Base-by-base conservation (phyloP, 192 early-diverging fungal species). In the Coemansia sp. region DNA sequence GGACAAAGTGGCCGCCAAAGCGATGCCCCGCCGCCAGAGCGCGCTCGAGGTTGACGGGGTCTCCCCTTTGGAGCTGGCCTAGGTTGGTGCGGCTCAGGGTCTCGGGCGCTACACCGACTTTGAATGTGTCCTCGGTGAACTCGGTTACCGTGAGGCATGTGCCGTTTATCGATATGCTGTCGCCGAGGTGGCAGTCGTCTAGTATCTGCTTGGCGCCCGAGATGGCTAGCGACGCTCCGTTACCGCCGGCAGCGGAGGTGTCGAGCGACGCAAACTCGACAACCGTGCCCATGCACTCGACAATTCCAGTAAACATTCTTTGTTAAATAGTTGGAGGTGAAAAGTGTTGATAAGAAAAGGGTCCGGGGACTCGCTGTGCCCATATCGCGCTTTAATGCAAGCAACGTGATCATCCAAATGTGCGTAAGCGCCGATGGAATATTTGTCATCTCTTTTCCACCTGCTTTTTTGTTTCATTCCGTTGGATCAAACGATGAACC, bases 1-100 rank as follows among this genome's bases (percentile, higher is more conserved):
- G 93, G 33, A 99, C 97, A 83, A 96, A 89, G 77, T 99, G 97
- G 3, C 97, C 97, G 60, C 97, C 97, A 69, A 96, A 93, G 33
- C 95, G 90, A 43, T 92, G 91, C 18, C 83, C 85, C 12, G 90
- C 89, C 2, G 87, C 87, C 86, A 98, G 88, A 12, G 97, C 95
- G 12, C 97, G 88, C 77, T 99, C 97, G 42, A 99, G 76, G 82
- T 99, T 99, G 43, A 98, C 93, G 13, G 84, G 85, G 50, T 84
- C 84, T 23, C 94, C 95, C 6, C 86, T 83, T 73, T 91, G 68
- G 55, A 85, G 62, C 72, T 68, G 77, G 86, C 95, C 95, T 0
- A 97, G 83, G 83, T 95, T 98, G 2, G 97, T 95, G 70, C 92
- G 89, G 67, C 92, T 86, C 6, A 96, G 84, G 9, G 94, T 97